Percentiles rank a stretch among this genome's conserved stretches.
These are phyloP conservation scores for Naganishia kalamii DNA, from an alignment of 768 basidiomycete species.

Conservation along the genomic window DNA sequence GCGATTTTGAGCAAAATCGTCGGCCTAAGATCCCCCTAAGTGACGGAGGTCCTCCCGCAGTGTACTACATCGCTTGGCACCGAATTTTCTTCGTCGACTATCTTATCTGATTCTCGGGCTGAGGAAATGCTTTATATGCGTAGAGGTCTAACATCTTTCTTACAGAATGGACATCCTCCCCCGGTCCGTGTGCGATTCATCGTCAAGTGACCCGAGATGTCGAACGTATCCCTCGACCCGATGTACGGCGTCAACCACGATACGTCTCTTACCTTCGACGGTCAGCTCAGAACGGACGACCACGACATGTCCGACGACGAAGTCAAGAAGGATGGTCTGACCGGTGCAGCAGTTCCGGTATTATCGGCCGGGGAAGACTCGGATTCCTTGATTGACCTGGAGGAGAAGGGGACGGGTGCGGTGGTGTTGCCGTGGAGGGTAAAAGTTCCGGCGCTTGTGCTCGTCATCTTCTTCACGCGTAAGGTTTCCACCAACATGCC, in stretches of 20 bases:
- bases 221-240: too few relatives aligned
- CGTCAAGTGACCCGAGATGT: too few relatives aligned
- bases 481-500: neutral
- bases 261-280: too few relatives aligned
- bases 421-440: conserved; percentile 16
- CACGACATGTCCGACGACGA: neutral
- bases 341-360: neutral
- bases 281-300: neutral
- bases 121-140: neutral
- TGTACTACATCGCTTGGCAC: neutral
- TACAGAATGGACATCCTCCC: too few relatives aligned
- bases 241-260: too few relatives aligned
- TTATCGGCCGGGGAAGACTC: neutral
- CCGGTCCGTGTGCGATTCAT: too few relatives aligned
- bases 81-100: neutral
- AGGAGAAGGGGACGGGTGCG: neutral
- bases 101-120: neutral
- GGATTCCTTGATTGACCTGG: neutral
- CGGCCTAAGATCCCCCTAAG: too few relatives aligned
- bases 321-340: neutral
- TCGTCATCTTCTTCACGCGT: conserved; percentile 20
- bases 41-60: too few relatives aligned
- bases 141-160: too few relatives aligned
- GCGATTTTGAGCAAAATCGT: too few relatives aligned
- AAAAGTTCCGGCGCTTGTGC: conserved; percentile 14